Base-by-base conservation (phyloP, 2,329 filamentous ascomycete genomes). In the Knufia petricola region DNA sequence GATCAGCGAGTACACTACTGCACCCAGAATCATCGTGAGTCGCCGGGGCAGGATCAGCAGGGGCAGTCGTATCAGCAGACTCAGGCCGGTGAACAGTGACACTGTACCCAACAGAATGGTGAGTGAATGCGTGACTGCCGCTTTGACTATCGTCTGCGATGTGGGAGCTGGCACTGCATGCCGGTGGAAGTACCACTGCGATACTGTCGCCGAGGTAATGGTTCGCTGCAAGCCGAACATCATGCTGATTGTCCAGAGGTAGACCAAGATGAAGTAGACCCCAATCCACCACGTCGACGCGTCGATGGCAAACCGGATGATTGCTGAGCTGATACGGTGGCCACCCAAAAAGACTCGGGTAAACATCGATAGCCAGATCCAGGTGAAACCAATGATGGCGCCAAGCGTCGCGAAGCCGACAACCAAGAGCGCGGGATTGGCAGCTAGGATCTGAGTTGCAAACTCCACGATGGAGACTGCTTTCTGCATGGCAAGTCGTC, bases 111-210 rank as follows among this genome's bases (percentile, higher is more conserved):
- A 94, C 31, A 95, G 82, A 1, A 87, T 90, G 13, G 87, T 89
- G 12, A 79, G 73, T 2, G 89, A 84, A 67, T 98, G 92, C 43
- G 75, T 73, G 38, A 95, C 72, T 12, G 89, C 90, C 4, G 89
- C 90, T 52, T 79, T 74, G 21, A 96, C 87, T 41, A 96, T 84
- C 48, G 89, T 83, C 49, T 77, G 75, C 1, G 87, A 89, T 0
- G 86, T 81, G 2, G 88, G 82, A 7, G 83, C 74, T 3, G 90
- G 87, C 9, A 82, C 77, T 3, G 82, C 81, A 59, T 94, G 85
- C 54, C 92, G 87, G 66, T 96, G 90, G 66, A 96, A 98, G 67
- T 98, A 98, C 92, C 92, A 98, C 66, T 98, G 92, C 34, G 87
- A 94, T 20, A 96, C 90, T 0, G 90, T 95, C 9, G 92, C 92